Evolutionary conservation across 164 flowering plant species (phyloP).

Genomic region (Nymphaea colorata): DNA sequence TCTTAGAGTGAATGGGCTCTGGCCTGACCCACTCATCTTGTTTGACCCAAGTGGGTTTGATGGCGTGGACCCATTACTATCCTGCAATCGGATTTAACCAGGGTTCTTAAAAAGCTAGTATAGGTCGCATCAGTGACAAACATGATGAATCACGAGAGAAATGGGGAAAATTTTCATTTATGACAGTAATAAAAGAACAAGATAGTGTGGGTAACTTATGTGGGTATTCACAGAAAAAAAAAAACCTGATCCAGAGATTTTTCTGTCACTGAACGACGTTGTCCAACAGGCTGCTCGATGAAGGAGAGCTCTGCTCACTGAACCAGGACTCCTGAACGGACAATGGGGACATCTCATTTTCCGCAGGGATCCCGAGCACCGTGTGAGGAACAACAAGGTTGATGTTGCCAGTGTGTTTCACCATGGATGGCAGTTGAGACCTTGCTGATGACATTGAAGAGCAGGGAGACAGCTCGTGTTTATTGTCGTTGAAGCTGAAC

Average conservation of each 20-base stretch:
- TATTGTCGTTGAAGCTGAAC: background rate
- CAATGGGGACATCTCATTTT: constrained; percentile 28
- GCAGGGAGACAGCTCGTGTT: background rate
- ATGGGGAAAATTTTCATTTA: background rate
- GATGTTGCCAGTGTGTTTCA: background rate
- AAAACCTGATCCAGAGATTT: background rate
- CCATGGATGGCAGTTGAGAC: background rate
- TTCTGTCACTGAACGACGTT: constrained; percentile 17
- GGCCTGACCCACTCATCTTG: too few relatives aligned
- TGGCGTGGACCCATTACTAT: too few relatives aligned
- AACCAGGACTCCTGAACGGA: constrained; percentile 47
- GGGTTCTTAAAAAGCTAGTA: too few relatives aligned
- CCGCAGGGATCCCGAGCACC: background rate
- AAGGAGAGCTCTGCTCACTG: constrained; percentile 57
- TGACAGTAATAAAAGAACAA: background rate
- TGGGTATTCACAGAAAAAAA: background rate
- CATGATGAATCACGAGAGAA: too few relatives aligned
- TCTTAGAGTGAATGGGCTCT: too few relatives aligned
- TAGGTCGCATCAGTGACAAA: too few relatives aligned
- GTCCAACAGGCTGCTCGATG: constrained; percentile 40
- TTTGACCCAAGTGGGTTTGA: too few relatives aligned
- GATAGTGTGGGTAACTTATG: background rate
- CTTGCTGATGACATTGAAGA: background rate
- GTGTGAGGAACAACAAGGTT: background rate
- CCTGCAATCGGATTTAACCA: too few relatives aligned